Evolutionary conservation across 2,329 filamentous ascomycete genomes (phyloP), one percentile per base, ranked within the genome.

Genomic region (Setomelanomma holmii): DNA sequence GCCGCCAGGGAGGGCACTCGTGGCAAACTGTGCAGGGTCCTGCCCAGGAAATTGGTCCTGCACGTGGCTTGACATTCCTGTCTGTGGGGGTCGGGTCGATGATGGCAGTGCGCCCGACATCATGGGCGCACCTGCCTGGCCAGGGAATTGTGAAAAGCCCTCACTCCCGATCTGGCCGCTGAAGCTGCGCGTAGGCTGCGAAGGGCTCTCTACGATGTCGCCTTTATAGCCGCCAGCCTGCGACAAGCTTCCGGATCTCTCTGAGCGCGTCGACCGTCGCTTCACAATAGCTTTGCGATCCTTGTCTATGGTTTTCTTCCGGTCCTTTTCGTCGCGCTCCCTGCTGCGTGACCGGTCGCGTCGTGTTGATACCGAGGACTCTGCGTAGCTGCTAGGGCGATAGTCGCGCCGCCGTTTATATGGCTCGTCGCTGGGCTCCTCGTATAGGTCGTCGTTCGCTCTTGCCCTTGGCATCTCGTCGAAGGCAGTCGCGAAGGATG

Each of bases 11-110:
- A 76, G 72, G 60, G 79, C 82, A 38, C 82, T 78, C 42, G 74
- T 67, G 8, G 81, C 60, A 53, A 72, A 79, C 10, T 75, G 69
- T 5, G 69, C 55, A 14, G 82, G 80, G 50, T 84, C 77, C 64
- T 86, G 84, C 42, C 83, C 83, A 5, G 84, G 84, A 60, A 87
- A 87, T 61, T 86, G 85, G 60, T 82, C 78, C 30, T 78, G 72
- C 24, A 84, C 75, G 63, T 84, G 80, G 24, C 81, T 75, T 43
- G 80, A 77, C 57, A 77, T 75, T 40, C 14, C 43, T 27, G 16
- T 41, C 52, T 39, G 52, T 21, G 30, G 44, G 40, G 39, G 71
- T 63, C 33, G 68, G 66, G 4, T 17, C 16, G 16, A 35, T 53
- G 58, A 58, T 27, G 71, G 70, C 51, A 71, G 61, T 49, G 64